Conservation (phyloP, 257 asterid species). For the Gentiana dahurica region DNA sequence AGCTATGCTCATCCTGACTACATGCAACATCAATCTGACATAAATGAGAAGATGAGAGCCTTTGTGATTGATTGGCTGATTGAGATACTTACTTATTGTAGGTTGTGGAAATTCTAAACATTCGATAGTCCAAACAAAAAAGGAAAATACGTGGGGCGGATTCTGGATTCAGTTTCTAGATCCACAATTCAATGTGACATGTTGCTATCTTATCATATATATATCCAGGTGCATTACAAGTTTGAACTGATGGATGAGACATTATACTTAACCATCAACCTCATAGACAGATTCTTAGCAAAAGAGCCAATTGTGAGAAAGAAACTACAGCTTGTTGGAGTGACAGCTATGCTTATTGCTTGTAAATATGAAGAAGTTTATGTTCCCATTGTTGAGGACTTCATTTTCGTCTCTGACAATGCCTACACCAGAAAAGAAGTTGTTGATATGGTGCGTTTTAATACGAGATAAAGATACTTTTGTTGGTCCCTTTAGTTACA, state of each 20-base stretch:
- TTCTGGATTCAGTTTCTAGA: too few species aligned
- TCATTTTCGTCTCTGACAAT: constrained; percentile 71
- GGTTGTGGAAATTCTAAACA: neutral
- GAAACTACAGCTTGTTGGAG: constrained; percentile 88
- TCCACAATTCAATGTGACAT: too few species aligned
- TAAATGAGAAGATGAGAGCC: constrained; percentile 82
- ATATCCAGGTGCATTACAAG: constrained; percentile 84
- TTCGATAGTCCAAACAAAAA: neutral
- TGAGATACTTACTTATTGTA: constrained; percentile 36
- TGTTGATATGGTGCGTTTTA: constrained; percentile 55
- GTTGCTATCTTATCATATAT: neutral
- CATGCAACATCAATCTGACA: constrained; percentile 59
- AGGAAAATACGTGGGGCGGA: constrained; percentile 1
- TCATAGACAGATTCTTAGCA: constrained; percentile 77
- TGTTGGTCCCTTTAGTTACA: too few species aligned
- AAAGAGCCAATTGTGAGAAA: constrained; percentile 54
- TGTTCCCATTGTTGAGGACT: constrained; percentile 91
- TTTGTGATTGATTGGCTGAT: constrained; percentile 93
- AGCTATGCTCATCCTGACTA: constrained; percentile 51
- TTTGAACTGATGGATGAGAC: constrained; percentile 96
- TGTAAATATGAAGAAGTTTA: constrained; percentile 96
- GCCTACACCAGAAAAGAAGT: constrained; percentile 77
- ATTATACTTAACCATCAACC: constrained; percentile 60
- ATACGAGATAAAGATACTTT: neutral
- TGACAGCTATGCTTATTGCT: constrained; percentile 85